These are phyloP conservation scores for Podospora anserina DNA, from an alignment of 495 filamentous ascomycete genomes.

Conservation along the genomic window DNA sequence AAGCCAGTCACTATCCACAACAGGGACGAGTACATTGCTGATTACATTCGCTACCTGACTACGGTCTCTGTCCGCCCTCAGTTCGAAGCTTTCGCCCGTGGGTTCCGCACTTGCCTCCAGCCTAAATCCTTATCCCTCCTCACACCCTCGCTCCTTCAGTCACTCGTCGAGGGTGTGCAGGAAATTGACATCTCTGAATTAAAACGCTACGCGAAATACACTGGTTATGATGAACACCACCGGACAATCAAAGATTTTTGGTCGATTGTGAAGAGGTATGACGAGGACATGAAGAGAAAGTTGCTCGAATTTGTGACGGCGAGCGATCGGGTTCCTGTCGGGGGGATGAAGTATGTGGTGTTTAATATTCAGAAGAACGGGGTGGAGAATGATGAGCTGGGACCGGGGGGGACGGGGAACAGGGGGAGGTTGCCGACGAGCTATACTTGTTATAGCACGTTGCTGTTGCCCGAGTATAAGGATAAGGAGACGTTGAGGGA, in stretches of 20 bases:
- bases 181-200: slow-evolving; percentile 73
- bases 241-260: slow-evolving; percentile 76
- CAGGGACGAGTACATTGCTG: slow-evolving; percentile 71
- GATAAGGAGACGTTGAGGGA: slow-evolving; percentile 63
- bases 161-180: slow-evolving; percentile 75
- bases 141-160: slow-evolving; percentile 65
- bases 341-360: slow-evolving; percentile 70
- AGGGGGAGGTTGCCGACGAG: slow-evolving; percentile 65
- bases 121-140: slow-evolving; percentile 67
- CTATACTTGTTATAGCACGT: slow-evolving; percentile 83
- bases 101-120: slow-evolving; percentile 76
- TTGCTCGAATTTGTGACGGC: slow-evolving; percentile 94
- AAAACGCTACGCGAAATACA: slow-evolving; percentile 66
- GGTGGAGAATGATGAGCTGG: slow-evolving; percentile 50
- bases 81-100: slow-evolving; percentile 72
- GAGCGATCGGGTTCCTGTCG: slow-evolving; percentile 83
- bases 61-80: slow-evolving; percentile 73
- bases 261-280: slow-evolving; percentile 66
- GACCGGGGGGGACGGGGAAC: slow-evolving; percentile 7
- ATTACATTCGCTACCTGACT: slow-evolving; percentile 85
- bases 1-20: slow-evolving; percentile 71
- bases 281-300: slow-evolving; percentile 62
- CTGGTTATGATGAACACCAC: slow-evolving; percentile 69
- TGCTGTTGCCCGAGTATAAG: slow-evolving; percentile 80
- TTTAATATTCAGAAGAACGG: slow-evolving; percentile 83